phyloP scores from a whole-genome alignment of 768 basidiomycete genomes.

The Epithele typhae region DNA sequence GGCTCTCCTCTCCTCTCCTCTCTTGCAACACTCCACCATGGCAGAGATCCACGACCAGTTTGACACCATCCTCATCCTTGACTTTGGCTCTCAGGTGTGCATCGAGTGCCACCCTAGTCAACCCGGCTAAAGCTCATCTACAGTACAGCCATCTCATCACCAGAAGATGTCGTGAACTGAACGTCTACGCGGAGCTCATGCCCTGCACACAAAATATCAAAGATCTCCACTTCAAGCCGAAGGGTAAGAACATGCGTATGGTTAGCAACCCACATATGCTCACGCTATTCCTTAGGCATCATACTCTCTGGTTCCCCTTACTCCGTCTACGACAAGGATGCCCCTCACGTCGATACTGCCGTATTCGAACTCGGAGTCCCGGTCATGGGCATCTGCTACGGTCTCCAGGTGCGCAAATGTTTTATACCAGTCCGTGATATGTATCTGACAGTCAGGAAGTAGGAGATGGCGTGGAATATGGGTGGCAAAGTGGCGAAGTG shows the following conservation, averaged over 20 bases:
- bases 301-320: constrained; percentile 98
- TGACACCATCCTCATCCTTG: constrained; percentile 92
- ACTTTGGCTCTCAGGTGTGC: constrained; percentile 93
- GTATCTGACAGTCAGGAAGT: constrained; percentile 4
- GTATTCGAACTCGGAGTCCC: constrained; percentile 88
- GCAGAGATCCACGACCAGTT: constrained; percentile 92
- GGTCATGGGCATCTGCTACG: constrained; percentile 96
- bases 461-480: constrained; percentile 93
- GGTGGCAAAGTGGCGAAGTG: constrained; percentile 82
- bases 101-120: neutral
- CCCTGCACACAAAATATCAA: constrained; percentile 90
- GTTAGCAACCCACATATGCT: too few species aligned
- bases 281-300: constrained; percentile 54
- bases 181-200: constrained; percentile 96
- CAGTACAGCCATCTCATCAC: constrained; percentile 98
- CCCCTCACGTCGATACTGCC: constrained; percentile 91
- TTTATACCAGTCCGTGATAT: too few species aligned
- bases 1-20: neutral
- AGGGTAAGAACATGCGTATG: constrained; percentile 57
- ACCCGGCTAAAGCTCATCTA: constrained; percentile 15
- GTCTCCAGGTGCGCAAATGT: constrained; percentile 73
- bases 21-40: constrained; percentile 36
- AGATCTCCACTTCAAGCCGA: constrained; percentile 90
- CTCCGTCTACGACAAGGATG: constrained; percentile 90
- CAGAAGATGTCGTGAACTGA: constrained; percentile 93